Evolutionary conservation across 1,139 yeast genomes (phyloP), one percentile per base, ranked within the genome.

Genomic region (Protomyces inouyei): DNA sequence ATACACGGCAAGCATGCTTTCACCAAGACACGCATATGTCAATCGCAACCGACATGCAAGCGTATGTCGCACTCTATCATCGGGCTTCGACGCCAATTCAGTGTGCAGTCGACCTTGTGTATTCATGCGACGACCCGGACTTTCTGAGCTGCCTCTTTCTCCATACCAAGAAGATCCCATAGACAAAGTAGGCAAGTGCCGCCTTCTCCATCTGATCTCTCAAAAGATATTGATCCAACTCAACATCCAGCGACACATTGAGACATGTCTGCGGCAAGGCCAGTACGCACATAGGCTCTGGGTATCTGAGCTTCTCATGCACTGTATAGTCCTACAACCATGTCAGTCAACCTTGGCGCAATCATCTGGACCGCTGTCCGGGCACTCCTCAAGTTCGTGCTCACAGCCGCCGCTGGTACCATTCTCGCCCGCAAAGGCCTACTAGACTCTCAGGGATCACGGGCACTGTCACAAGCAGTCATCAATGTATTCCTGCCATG

Each of bases 401-500:
- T 59, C 25, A 59, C 63, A 32, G 63, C 63, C 14, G 23, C 57
- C 28, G 40, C 28, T 28, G 63, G 63, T 9, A 40, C 52, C 32
- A n/a, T 59, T 9, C 53, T 59, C 32, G 63, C 63, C 16, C 45
- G 63, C 16, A 36, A 52, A 40, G 54, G 54, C 35, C 54, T 59
- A 1, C 46, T 59, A 28, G 63, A 59, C 53, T 45, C 63, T 28
- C 35, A 36, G 18, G 63, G 63, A 25, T 52, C 63, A 25, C 52
- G 63, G 18, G 63, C 63, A 12, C 53, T 59, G 36, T 37, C 52
- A 23, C 63, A 59, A 52, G 53, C 57, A n/a, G 45, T 59, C 57
- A 37, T 69, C 35, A 82, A 85, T 52, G 86, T 87, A 3, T 79
- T 91, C 57, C 76, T 88, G 72, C 97, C 97, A 2, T 85, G 92